phyloP scores from a whole-genome alignment of 2,329 filamentous ascomycete species.

The Penicillium sp. region DNA sequence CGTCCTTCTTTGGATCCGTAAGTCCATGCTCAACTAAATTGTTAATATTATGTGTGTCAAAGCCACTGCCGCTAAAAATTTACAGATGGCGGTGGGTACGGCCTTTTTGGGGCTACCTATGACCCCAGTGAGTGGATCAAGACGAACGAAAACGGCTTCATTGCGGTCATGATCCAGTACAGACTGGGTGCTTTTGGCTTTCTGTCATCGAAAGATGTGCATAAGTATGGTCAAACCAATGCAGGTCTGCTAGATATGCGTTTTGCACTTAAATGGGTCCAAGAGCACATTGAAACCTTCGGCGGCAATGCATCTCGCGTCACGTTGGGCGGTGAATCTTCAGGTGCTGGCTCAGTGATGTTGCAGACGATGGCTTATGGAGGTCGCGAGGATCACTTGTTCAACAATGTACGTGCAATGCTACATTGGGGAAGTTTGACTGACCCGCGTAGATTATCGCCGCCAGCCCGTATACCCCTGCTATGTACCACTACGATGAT shows the following conservation, averaged over 20 bases:
- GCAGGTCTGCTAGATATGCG: slow-evolving; percentile 8
- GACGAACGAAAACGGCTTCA: slow-evolving; percentile 50
- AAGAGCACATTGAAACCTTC: slow-evolving; percentile 7
- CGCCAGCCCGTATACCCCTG: slow-evolving; percentile 55
- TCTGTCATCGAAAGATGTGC: slow-evolving; percentile 53
- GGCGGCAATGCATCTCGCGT: slow-evolving; percentile 11
- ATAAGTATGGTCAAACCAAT: slow-evolving; percentile 19
- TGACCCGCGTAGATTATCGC: slow-evolving; percentile 32
- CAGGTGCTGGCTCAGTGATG: slow-evolving; percentile 10
- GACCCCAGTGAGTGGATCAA: slow-evolving; percentile 47
- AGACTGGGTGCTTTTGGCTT: slow-evolving; percentile 28
- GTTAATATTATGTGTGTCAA: neutral
- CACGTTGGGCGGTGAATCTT: slow-evolving; percentile 13
- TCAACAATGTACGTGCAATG: slow-evolving; percentile 25
- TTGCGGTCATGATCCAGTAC: slow-evolving; percentile 54
- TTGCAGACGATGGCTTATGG: slow-evolving; percentile 11
- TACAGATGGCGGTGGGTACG: slow-evolving; percentile 37
- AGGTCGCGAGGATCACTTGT: slow-evolving; percentile 12
- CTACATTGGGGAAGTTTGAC: neutral
- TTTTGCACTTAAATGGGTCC: slow-evolving; percentile 12
- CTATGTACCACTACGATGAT: slow-evolving; percentile 54
- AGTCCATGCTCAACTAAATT: neutral
- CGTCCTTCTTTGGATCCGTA: slow-evolving; percentile 34
- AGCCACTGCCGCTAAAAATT: neutral
- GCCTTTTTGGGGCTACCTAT: slow-evolving; percentile 36